Percentiles rank a stretch among this genome's conserved stretches.
These are phyloP conservation scores for Malassezia caprae DNA, from an alignment of 1,284 basidiomycete species.

Conservation along the genomic window DNA sequence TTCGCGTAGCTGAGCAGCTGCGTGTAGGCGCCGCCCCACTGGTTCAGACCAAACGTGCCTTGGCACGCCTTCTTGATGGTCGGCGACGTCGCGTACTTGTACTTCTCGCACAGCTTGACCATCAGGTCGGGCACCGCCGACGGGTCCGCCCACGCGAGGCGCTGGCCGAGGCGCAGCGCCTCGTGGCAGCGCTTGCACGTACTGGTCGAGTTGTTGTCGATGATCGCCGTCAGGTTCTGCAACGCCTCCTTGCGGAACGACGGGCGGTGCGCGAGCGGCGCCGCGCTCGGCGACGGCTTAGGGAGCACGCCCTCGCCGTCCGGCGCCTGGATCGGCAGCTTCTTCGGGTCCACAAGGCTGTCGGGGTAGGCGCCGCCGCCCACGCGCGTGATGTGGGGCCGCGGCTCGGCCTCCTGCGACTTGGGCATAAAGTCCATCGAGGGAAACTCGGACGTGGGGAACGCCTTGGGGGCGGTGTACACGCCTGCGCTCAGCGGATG, in stretches of 20 bases:
- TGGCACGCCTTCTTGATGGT: conserved; percentile 53
- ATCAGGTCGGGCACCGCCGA: conserved; percentile 57
- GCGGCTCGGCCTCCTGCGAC: conserved; percentile 27
- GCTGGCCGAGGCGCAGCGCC: conserved; percentile 59
- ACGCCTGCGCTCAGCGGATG: not conserved
- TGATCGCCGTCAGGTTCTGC: conserved; percentile 38
- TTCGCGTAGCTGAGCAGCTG: conserved; percentile 44
- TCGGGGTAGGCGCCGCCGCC: conserved; percentile 44
- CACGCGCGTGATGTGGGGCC: conserved; percentile 34
- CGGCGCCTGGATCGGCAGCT: conserved; percentile 56
- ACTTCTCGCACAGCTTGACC: conserved; percentile 58
- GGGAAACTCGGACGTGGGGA: conserved; percentile 41
- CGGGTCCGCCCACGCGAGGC: conserved; percentile 60
- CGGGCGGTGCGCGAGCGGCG: conserved; percentile 46
- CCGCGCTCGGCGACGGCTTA: conserved; percentile 27
- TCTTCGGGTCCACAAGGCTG: conserved; percentile 58
- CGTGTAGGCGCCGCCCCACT: conserved; percentile 29
- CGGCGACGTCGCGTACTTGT: conserved; percentile 53
- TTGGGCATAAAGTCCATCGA: conserved; percentile 27
- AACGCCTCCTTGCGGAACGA: conserved; percentile 49
- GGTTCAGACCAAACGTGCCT: conserved; percentile 20
- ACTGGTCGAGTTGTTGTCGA: conserved; percentile 46
- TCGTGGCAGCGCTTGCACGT: conserved; percentile 59
- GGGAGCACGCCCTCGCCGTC: conserved; percentile 30
- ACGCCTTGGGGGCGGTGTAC: conserved; percentile 38